phyloP scores from a whole-genome alignment of 257 asterid genomes.

The Cynanchum wilfordii region DNA sequence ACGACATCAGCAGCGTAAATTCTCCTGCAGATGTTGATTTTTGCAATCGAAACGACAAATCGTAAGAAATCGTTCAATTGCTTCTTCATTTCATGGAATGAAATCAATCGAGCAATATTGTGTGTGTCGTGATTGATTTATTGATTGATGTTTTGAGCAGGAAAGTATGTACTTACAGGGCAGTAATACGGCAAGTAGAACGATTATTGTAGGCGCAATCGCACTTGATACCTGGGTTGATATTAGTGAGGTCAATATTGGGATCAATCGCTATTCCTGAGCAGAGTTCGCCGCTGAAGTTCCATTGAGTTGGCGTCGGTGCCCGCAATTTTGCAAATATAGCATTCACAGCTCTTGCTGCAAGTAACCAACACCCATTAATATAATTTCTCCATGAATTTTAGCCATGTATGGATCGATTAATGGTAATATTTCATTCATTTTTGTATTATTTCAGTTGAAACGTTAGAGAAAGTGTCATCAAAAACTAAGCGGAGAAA shows the following conservation, averaged over 20 bases:
- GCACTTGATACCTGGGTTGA: conserved; percentile 61
- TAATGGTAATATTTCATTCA: too few species aligned
- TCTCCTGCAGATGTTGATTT: conserved; percentile 32
- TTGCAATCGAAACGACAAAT: background rate
- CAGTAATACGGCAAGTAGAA: conserved; percentile 31
- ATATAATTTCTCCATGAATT: too few species aligned
- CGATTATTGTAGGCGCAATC: conserved; percentile 43
- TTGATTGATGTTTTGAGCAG: background rate
- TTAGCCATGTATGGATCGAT: too few species aligned
- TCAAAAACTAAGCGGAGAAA: too few species aligned
- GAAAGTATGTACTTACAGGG: conserved; percentile 12
- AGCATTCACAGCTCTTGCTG: conserved; percentile 45
- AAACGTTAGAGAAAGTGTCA: too few species aligned
- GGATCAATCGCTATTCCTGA: conserved; percentile 48
- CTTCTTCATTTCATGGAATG: background rate
- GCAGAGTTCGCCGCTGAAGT: conserved; percentile 58
- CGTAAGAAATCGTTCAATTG: background rate
- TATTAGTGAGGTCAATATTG: background rate
- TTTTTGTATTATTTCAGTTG: too few species aligned
- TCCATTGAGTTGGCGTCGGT: conserved; percentile 38
- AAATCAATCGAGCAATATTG: too few species aligned
- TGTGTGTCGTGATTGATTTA: too few species aligned
- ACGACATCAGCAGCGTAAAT: conserved; percentile 32
- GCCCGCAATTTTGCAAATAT: conserved; percentile 41
- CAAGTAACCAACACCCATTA: conserved; percentile 3